Evolutionary conservation across 345 rosid species (phyloP), one percentile per base, ranked within the genome.

Genomic region (Rhodamnia rubescens): DNA sequence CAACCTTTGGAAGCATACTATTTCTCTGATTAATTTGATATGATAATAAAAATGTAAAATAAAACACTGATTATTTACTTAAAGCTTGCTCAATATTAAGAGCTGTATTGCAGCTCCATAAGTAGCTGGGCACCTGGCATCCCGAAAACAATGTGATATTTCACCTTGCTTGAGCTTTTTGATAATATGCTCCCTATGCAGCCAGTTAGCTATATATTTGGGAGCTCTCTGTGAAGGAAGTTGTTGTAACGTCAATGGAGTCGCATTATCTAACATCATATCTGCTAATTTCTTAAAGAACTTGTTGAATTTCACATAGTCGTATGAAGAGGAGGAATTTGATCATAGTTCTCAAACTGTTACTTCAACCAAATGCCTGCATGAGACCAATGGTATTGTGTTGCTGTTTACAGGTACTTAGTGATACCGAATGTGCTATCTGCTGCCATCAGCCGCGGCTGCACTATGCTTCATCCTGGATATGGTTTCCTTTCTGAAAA

Each of bases 391-490:
- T 29, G 21, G 82, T 52, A 53, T 26, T 85, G 51, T 78, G 86
- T 11, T 52, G 85, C 24, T 90, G 47, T 84, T 54, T 40, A 49
- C 91, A 97, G 98, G 90, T 97, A 96, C 87, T 91, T 97, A 83
- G 85, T 95, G 90, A 94, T 95, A 80, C 95, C 96, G 11, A 97
- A 97, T 92, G 99, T 96, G 87, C 86, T 97, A 53, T 94, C 99
- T 21, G 99, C 98, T 87, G 99, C 99, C 78, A 91, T 93, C 24
- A 97, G 96, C 91, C 93, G 94, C 16, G 90, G 92, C 57, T 97
- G 99, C 87, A 96, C 98, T 44, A 96, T 97, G 99, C 92, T 97
- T 78, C 99, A 97, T 93, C 99, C 99, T 87, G 99, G 99, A 86
- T 97, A 97, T 88, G 99, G 99, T 27, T 96, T 97, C 91, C 98